Conservation (phyloP, 176 grass and related monocot genomes). For the Carex littledalei region DNA sequence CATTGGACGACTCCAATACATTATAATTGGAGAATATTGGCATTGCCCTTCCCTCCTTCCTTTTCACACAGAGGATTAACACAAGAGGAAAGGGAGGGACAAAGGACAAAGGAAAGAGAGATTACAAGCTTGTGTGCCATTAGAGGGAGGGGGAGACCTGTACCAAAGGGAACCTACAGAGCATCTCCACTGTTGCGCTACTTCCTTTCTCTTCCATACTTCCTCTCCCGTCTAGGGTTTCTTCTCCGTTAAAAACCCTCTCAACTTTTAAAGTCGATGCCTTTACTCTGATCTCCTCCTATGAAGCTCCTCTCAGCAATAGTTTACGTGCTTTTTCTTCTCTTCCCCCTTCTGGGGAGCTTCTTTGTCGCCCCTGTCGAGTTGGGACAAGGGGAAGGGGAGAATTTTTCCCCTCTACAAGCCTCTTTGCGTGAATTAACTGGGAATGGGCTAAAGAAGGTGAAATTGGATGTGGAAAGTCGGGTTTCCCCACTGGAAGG, state of each 20-base stretch:
- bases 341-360: background rate
- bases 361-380: constrained; percentile 6
- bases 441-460: background rate
- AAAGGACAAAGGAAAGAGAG: background rate
- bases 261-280: background rate
- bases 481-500: background rate
- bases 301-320: background rate
- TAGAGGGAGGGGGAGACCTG: background rate
- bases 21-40: background rate
- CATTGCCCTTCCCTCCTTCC: background rate
- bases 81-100: background rate
- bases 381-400: background rate
- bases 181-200: constrained; percentile 4
- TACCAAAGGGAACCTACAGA: background rate
- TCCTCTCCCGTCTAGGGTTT: background rate
- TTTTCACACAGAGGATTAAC: background rate
- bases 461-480: background rate
- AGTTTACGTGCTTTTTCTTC: background rate
- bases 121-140: background rate
- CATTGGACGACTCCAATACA: background rate
- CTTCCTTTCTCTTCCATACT: background rate
- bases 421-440: background rate
- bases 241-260: background rate
- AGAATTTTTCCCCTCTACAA: background rate
- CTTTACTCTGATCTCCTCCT: background rate